Evolutionary conservation across 805 yeast species (phyloP), one percentile per base, ranked within the genome.

Genomic region (Candida maris): DNA sequence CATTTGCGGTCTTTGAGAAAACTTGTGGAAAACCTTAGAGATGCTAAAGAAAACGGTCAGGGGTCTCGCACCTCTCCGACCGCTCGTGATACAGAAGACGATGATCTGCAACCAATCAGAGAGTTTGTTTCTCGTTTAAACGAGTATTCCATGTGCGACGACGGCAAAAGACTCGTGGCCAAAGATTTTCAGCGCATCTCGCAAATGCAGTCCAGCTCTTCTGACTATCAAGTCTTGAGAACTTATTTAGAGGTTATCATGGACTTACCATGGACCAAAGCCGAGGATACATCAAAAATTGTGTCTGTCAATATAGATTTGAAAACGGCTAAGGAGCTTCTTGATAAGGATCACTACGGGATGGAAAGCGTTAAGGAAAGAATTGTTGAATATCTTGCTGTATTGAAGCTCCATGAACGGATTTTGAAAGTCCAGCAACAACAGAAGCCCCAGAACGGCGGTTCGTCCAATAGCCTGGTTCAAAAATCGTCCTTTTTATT

Each of bases 331-430:
- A 67, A 71, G 39, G 50, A 58, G n/a, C 71, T 71, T 34, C 67
- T 85, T 18, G 85, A 85, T 47, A 62, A 66, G n/a, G 95, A 85
- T 51, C 95, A 85, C 53, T 82, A 76, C 52, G 95, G 95, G 0
- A 69, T 85, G 49, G 73, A 74, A 28, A 73, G 74, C 41, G 91
- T 83, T 30, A 87, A 87, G 57, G 79, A 73, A 46, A 67, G 96
- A 32, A 68, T 87, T 25, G 56, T 87, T 16, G 94, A 87, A 56
- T 85, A 86, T 55, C 64, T 87, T 20, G 87, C 93, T 4, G 88
- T 87, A 5, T 61, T 85, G 44, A 82, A 83, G 43, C 67, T 88
- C 27, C 70, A 69, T 37, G 54, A 49, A 13, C 46, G 47, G 20
- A 45, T 53, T 18, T 49, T 16, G 7, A 12, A 21, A 21, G 10